Evolutionary conservation across 2,329 filamentous ascomycete species (phyloP), one percentile per base, ranked within the genome.

Genomic region (Aureobasidium leucospermi): DNA sequence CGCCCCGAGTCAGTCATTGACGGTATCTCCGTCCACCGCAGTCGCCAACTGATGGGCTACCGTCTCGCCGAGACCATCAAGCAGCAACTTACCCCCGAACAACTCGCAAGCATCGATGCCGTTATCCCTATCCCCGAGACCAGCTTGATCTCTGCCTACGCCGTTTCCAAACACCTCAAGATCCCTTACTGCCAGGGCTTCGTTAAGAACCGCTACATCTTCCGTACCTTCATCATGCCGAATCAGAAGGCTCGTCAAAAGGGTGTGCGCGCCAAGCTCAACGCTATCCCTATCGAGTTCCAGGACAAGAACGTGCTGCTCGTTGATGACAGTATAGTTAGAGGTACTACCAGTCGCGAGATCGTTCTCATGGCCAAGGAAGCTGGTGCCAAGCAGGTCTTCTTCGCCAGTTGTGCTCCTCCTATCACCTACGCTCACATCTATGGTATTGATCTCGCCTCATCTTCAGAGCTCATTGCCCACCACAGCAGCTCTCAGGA

Each of bases 261-360:
- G 75, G 88, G 90, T 65, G 90, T 97, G 9, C 86, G 93, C 4
- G 84, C 92, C 51, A 97, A 97, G 76, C 81, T 97, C 41, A 93
- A 89, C 62, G 85, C 92, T 19, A 96, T 96, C 74, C 84, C 86
- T 29, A 85, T 86, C 39, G 91, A 96, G 70, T 96, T 96, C 74
- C 79, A 85, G 60, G 89, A 83, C 65, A 86, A 88, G 67, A 88
- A 86, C 61, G 88, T 97, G 7, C 79, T 91, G 10, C 78, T 97
- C 0, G 89, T 96, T 1, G 93, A 96, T 66, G 93, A 96, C 74
- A 90, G 85, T 66, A 90, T 96, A 61, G 92, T 96, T 4, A 84
- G 92, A 39, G 92, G 91, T 52, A 95, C 89, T 0, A 96, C 90
- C 1, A 87, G 84, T 62, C 79, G 85, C 48, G 88, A 91, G 71